These are phyloP conservation scores for Gonapodya prolifera DNA, from an alignment of 192 early-diverging fungal species.

Conservation along the genomic window DNA sequence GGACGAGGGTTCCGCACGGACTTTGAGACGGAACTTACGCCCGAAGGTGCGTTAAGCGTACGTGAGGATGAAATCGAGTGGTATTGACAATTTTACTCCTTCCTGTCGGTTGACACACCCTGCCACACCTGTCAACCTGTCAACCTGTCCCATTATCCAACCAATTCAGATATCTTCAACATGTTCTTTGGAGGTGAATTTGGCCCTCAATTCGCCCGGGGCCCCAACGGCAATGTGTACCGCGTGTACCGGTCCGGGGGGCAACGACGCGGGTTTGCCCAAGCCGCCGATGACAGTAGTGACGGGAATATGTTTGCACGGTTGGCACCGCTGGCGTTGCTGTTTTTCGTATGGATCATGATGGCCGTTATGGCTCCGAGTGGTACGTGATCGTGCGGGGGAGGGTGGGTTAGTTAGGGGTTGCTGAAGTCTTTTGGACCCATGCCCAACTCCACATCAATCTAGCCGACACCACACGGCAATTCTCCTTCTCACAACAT, in stretches of 20 bases:
- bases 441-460: too few species aligned
- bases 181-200: background rate
- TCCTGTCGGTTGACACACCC: background rate
- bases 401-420: too few species aligned
- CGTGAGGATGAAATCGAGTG: too few species aligned
- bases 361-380: background rate
- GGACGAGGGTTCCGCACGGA: background rate
- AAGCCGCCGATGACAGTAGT: background rate
- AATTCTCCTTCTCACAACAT: background rate
- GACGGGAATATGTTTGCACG: background rate
- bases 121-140: background rate
- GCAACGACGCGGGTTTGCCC: background rate
- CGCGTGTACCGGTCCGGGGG: background rate
- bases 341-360: background rate
- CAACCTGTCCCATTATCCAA: background rate
- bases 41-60: background rate
- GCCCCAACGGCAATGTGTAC: background rate
- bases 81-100: background rate
- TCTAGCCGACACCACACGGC: background rate
- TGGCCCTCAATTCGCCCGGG: background rate
- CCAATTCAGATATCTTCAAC: background rate
- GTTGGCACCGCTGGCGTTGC: background rate
- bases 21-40: background rate
- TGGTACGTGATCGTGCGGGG: background rate
- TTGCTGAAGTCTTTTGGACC: too few species aligned